Evolutionary conservation across 2,329 filamentous ascomycete genomes (phyloP), one percentile per base, ranked within the genome.

Genomic region (Monilinia aucupariae): DNA sequence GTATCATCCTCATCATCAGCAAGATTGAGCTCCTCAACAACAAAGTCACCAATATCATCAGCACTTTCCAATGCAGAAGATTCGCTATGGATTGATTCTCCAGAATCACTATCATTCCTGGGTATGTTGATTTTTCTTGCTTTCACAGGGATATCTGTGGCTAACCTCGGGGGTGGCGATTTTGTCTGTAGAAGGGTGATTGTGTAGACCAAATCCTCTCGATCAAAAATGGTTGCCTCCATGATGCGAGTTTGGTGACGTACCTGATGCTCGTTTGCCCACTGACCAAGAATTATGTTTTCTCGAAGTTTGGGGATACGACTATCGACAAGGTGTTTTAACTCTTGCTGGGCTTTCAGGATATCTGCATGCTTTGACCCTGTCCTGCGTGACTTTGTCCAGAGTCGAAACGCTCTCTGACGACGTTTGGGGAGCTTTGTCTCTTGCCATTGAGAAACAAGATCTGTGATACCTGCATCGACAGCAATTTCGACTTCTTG

Each of bases 191-290:
- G 75, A 30, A 82, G 68, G 8, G 73, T 67, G n/a, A 82, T 76
- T 3, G 78, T 71, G 82, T 83, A 87, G 9, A 71, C 70, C 10
- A 80, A 72, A 47, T 82, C 74, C 69, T 87, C 77, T 55, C 82
- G 81, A 61, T 88, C 81, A 43, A 83, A 81, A 0, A 96, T 75
- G 4, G 81, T 91, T 5, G 79, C 76, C 64, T 93, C 85, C 61
- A 96, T 76, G 43, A 76, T 81, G 13, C 76, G 74, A 55, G 85
- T 85, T 68, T 85, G 82, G 7, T 75, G 76, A 32, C 78, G 75
- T 17, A 94, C 71, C 17, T 85, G 79, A 1, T 74, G 69, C 27
- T 77, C 75, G 9, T 77, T 82, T 13, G 75, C 73, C 82, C 86
- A 91, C 37, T 78, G 72, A 20, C 81, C 76, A 0, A 72, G 68